Evolutionary conservation across 495 filamentous ascomycete genomes (phyloP), one percentile per base, ranked within the genome.

Genomic region (Neurospora africana): DNA sequence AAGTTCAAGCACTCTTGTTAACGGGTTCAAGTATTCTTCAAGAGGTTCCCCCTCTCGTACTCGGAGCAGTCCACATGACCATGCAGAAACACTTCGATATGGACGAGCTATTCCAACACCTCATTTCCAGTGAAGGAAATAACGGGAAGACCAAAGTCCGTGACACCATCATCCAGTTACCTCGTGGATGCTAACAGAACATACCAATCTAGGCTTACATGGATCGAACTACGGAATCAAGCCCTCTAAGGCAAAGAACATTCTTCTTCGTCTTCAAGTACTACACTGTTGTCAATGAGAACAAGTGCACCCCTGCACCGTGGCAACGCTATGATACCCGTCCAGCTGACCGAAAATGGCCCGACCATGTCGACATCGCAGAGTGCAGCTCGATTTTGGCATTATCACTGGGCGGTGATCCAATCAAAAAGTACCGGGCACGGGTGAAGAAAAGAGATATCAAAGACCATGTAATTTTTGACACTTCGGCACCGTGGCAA

Each of bases 251-350:
- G 10, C 84, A 83, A 74, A 78, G 83, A 19, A 83, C 79, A 21
- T 87, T 88, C 73, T 80, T 87, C 35, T 87, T 88, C 74, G 83
- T 81, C 69, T 87, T 88, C 74, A 86, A 88, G 72, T 88, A 86
- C 69, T 87, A 84, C 74, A 79, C 86, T 33, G 80, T 87, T 15
- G 76, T 87, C 11, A 83, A 80, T 15, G 76, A 82, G 13, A 81
- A 80, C 7, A 74, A 75, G 15, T 65, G 53, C 53, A 76, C 47
- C 1, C 86, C 86, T 0, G 83, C 84, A 76, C 76, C 83, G n/a
- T 88, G 86, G 86, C 86, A 88, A 69, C 69, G 73, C 11, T 77
- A 71, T 33, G 82, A 83, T 65, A 67, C 44, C 3, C 77, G 78
- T 2, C 77, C 79, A 5, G 72, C 82, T 4, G 84, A 86, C 47